A percentile compares a stretch with the other conserved stretches of the same genome.
phyloP scores from a whole-genome alignment of 139 green algal genomes.

The Nannochloris sp. region DNA sequence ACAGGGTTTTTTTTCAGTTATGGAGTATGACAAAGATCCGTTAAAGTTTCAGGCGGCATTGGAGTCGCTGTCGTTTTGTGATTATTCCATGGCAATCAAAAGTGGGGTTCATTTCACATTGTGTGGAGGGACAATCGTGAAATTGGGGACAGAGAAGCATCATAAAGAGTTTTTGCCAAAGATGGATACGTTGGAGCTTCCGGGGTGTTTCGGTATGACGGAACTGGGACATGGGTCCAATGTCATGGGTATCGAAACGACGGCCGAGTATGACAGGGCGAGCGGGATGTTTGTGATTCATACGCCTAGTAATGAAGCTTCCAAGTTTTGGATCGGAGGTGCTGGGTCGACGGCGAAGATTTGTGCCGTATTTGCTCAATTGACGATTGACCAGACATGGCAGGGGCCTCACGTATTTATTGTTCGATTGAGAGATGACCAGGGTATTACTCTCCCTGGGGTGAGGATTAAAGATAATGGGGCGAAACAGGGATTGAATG shows the following conservation, averaged over 20 bases:
- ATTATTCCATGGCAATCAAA: slow-evolving; percentile 86
- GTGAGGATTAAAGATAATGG: slow-evolving; percentile 15
- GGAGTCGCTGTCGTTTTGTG: slow-evolving; percentile 59
- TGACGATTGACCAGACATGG: slow-evolving; percentile 59
- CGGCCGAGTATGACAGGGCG: slow-evolving; percentile 18
- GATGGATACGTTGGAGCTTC: slow-evolving; percentile 59
- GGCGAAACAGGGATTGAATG: slow-evolving; percentile 55
- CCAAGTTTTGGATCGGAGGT: slow-evolving; percentile 73
- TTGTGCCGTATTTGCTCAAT: slow-evolving; percentile 74
- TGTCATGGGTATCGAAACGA: slow-evolving; percentile 86
- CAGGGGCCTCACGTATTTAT: slow-evolving; percentile 86
- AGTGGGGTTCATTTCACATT: slow-evolving; percentile 81
- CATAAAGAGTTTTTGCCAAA: slow-evolving; percentile 45
- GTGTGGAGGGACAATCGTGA: slow-evolving; percentile 48
- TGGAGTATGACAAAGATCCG: slow-evolving; percentile 51
- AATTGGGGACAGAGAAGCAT: slow-evolving; percentile 77
- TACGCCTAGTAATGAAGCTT: slow-evolving; percentile 66
- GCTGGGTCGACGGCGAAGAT: slow-evolving; percentile 47
- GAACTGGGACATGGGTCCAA: slow-evolving; percentile 80
- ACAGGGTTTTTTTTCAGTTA: slow-evolving; percentile 54
- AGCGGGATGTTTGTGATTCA: slow-evolving; percentile 71
- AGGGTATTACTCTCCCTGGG: slow-evolving; percentile 19
- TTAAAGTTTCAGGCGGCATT: slow-evolving; percentile 58
- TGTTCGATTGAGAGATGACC: slow-evolving; percentile 71
- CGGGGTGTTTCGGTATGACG: slow-evolving; percentile 81